Evolutionary conservation across 208 protist genomes (phyloP).

Genomic region (Crithidia thermophila): DNA sequence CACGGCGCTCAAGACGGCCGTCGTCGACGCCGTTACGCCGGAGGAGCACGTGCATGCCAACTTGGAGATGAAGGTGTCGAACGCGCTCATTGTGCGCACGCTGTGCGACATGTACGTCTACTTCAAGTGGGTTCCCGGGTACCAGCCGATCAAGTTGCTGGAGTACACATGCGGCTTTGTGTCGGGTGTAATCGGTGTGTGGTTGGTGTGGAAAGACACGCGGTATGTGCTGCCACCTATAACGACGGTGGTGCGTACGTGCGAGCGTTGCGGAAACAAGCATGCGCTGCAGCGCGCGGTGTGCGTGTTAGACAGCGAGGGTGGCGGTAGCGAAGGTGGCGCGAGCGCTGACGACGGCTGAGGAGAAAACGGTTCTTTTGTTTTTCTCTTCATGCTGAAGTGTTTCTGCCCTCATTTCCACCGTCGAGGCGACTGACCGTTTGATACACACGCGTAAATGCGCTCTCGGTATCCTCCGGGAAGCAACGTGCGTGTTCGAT

Average conservation of each 20-base stretch:
- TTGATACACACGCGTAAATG: too few relatives aligned
- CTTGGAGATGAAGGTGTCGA: conserved; percentile 40
- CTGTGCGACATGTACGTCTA: conserved; percentile 91
- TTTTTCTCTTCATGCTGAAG: too few relatives aligned
- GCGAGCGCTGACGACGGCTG: conserved; percentile 23
- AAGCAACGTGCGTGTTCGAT: too few relatives aligned
- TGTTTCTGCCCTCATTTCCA: too few relatives aligned
- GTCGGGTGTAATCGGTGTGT: conserved; percentile 79
- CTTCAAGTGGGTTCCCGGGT: conserved; percentile 88
- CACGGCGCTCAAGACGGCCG: conserved; percentile 14
- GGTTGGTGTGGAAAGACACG: conserved; percentile 78
- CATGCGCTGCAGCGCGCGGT: conserved; percentile 18
- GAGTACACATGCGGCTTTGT: conserved; percentile 69
- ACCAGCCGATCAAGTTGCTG: conserved; percentile 69
- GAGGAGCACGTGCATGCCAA: conserved; percentile 31
- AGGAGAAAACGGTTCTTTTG: not conserved
- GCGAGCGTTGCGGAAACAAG: conserved; percentile 3
- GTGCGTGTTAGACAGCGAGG: conserved; percentile 24
- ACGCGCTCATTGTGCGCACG: conserved; percentile 68
- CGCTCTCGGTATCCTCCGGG: too few relatives aligned
- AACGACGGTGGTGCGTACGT: not conserved
- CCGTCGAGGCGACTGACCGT: too few relatives aligned
- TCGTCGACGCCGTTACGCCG: conserved; percentile 14
- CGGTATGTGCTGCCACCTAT: conserved; percentile 30
- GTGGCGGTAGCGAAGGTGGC: conserved; percentile 21